Evolutionary conservation across 768 basidiomycete species (phyloP).

Genomic region (Xanthoconium stramineum): DNA sequence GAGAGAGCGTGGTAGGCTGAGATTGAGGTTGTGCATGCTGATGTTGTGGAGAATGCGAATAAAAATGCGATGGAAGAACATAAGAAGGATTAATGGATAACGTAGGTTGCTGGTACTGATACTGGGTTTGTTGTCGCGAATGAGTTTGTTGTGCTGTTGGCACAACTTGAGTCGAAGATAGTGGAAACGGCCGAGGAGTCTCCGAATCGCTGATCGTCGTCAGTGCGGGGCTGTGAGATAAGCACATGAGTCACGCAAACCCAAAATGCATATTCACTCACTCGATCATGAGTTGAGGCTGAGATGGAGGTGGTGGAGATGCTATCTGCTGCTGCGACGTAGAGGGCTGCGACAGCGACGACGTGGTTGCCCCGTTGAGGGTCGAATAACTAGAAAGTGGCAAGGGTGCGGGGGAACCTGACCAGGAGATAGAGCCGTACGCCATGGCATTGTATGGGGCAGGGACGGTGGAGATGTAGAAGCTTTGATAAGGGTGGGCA

Average conservation of each 20-base stretch:
- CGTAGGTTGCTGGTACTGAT: constrained; percentile 40
- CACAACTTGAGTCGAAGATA: constrained; percentile 38
- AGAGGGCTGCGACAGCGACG: constrained; percentile 33
- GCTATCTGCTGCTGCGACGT: constrained; percentile 31
- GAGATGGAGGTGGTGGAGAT: constrained; percentile 25
- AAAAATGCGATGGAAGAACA: constrained; percentile 38
- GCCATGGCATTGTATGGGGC: constrained; percentile 52
- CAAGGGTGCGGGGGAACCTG: constrained; percentile 37
- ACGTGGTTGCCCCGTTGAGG: constrained; percentile 69
- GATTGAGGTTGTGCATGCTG: constrained; percentile 28
- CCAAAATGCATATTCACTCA: constrained; percentile 33
- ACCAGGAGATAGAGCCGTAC: constrained; percentile 52
- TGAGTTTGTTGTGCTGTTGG: constrained; percentile 33
- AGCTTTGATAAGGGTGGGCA: constrained; percentile 39
- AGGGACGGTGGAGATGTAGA: constrained; percentile 39
- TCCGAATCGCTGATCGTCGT: constrained; percentile 54
- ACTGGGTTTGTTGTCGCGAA: constrained; percentile 35
- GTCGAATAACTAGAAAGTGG: constrained; percentile 77
- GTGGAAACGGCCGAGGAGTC: constrained; percentile 45
- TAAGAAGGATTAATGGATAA: constrained; percentile 43
- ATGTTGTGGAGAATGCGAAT: constrained; percentile 32
- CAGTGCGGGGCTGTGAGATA: constrained; percentile 49
- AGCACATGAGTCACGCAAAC: constrained; percentile 11
- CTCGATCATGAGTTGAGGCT: constrained; percentile 64
- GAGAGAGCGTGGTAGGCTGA: constrained; percentile 64